Percentiles rank a stretch among this genome's conserved stretches.
Conservation (phyloP, 202 grass and related monocot genomes). For the Schoenoplectus tabernaemontani region DNA sequence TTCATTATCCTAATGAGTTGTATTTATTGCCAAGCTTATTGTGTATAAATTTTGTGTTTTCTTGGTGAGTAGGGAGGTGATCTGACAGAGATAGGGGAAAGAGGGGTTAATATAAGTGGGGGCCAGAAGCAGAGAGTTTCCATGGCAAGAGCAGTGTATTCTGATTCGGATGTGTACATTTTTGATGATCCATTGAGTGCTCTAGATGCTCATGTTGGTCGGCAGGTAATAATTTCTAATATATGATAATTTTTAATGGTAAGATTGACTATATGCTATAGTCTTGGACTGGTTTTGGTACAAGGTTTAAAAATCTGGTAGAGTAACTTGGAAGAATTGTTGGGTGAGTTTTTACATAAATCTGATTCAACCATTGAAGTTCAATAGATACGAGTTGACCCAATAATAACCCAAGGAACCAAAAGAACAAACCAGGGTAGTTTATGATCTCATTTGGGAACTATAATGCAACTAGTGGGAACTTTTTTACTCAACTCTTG, state of each 20-base stretch:
- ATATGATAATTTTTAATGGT: not conserved
- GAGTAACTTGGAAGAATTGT: not conserved
- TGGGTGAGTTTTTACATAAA: not conserved
- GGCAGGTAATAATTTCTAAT: constrained; percentile 53
- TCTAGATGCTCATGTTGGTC: constrained; percentile 98
- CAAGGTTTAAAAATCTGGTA: not conserved
- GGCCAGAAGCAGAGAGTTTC: constrained; percentile 99
- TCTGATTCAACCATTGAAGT: no score
- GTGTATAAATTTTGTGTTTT: constrained; percentile 22
- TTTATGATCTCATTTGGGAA: not conserved
- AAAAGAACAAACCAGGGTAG: not conserved
- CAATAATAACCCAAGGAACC: not conserved
- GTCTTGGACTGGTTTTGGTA: not conserved
- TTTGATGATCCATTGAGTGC: constrained; percentile 99
- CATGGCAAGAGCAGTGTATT: constrained; percentile 98
- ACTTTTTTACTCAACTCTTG: no score
- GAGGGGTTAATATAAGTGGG: constrained; percentile 98
- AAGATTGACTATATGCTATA: not conserved
- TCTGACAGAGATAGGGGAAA: constrained; percentile 99
- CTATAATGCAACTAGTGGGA: no score
- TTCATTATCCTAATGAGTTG: not conserved
- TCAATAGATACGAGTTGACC: no score
- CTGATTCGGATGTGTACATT: constrained; percentile 93
- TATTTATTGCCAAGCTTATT: constrained; percentile 6
- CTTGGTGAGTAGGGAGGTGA: constrained; percentile 57